Evolutionary conservation across 495 filamentous ascomycete genomes (phyloP).

Genomic region (Aspergillus leporis): DNA sequence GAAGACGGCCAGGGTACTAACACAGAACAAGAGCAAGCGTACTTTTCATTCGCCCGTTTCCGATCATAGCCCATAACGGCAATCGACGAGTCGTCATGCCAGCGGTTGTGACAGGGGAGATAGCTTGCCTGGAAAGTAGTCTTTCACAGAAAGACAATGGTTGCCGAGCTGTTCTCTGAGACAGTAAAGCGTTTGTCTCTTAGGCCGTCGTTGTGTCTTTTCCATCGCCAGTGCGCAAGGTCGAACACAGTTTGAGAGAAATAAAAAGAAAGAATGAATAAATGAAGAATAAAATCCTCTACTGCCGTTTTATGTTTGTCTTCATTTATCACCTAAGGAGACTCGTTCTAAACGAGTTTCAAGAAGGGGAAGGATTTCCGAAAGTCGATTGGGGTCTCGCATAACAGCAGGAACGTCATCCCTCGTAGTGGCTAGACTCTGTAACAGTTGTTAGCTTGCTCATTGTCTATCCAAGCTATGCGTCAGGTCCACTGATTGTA

Average conservation of each 20-base stretch:
- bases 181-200: neutral
- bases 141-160: neutral
- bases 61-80: neutral
- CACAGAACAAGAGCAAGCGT: neutral
- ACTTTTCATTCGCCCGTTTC: neutral
- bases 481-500: neutral
- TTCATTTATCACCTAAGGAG: constrained; percentile 12
- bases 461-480: neutral
- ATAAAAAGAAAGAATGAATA: neutral
- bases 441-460: constrained; percentile 18
- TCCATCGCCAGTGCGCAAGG: neutral
- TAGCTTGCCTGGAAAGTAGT: neutral
- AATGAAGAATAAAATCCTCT: no score
- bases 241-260: neutral
- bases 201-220: neutral
- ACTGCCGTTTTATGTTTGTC: neutral
- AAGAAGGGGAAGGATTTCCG: constrained; percentile 69
- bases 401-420: constrained; percentile 77
- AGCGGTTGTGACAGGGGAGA: neutral
- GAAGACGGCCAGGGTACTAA: neutral
- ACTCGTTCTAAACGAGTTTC: constrained; percentile 55
- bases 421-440: constrained; percentile 70
- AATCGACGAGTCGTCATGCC: neutral
- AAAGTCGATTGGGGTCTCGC: constrained; percentile 80
- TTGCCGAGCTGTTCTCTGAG: neutral